Conservation (phyloP, 2,329 filamentous ascomycete genomes). For the Drechslerella coelobrocha region DNA sequence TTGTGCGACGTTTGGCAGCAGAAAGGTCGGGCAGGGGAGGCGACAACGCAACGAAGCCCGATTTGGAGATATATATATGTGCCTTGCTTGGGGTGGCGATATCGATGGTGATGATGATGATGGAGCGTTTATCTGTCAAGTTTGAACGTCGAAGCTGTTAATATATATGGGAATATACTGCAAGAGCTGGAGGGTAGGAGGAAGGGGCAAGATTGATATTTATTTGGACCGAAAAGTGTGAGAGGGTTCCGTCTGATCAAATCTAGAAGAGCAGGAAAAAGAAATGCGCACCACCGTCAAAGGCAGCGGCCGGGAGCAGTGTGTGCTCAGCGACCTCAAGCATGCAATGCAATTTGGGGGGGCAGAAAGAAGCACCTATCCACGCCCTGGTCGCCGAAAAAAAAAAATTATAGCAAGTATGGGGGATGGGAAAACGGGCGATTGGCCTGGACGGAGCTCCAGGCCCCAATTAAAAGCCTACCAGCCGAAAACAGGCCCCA, state of each 20-base stretch:
- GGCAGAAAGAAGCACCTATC: too few species aligned
- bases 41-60: conserved; percentile 13
- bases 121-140: neutral
- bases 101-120: neutral
- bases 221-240: conserved; percentile 30
- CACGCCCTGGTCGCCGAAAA: conserved; percentile 6
- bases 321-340: conserved; percentile 14
- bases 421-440: conserved; percentile 11
- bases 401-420: neutral
- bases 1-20: conserved; percentile 16
- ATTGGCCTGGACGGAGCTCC: conserved; percentile 48
- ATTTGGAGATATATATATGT: neutral
- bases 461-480: conserved; percentile 21
- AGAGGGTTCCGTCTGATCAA: conserved; percentile 6
- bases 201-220: conserved; percentile 49
- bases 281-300: conserved; percentile 21
- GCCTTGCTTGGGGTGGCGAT: conserved; percentile 3
- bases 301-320: neutral
- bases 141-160: conserved; percentile 10
- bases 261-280: neutral
- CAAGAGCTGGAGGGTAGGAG: conserved; percentile 12
- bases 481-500: conserved; percentile 31
- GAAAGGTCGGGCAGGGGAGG: neutral
- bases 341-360: conserved; percentile 36
- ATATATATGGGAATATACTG: conserved; percentile 5